Conservation (phyloP, 805 yeast genomes). For the Cephaloascus fragrans region DNA sequence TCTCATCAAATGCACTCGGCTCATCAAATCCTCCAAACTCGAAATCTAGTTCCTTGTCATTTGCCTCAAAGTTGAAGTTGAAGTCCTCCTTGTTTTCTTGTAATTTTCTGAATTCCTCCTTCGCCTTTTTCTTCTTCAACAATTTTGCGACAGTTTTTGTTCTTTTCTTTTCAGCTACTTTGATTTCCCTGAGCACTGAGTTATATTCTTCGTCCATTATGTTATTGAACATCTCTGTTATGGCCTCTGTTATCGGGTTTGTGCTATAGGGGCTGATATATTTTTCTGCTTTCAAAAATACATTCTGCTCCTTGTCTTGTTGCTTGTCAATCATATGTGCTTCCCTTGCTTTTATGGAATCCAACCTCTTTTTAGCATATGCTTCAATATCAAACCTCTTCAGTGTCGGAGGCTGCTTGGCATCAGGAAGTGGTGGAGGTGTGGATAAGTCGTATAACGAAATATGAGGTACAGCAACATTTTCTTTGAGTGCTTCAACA, state of each 20-base stretch:
- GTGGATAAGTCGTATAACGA: neutral
- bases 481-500: conserved; percentile 1
- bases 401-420: conserved; percentile 2
- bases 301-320: conserved; percentile 15
- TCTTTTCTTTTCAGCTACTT: conserved; percentile 20
- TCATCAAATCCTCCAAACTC: neutral
- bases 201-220: conserved; percentile 10
- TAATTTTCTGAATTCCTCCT: conserved; percentile 9
- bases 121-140: conserved; percentile 12
- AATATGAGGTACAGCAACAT: no score
- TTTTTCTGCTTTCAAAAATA: conserved; percentile 27
- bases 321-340: conserved; percentile 10
- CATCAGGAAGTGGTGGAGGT: neutral
- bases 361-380: conserved; percentile 41
- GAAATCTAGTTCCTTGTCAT: neutral
- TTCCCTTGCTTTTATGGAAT: conserved; percentile 21
- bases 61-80: conserved; percentile 13
- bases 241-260: conserved; percentile 11
- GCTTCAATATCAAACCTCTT: conserved; percentile 44
- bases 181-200: conserved; percentile 14
- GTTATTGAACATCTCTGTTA: conserved; percentile 8
- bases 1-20: no score
- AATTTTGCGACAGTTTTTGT: conserved; percentile 13
- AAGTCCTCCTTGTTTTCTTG: conserved; percentile 10
- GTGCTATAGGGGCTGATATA: conserved; percentile 26